A percentile compares a stretch with the other conserved stretches of the same genome.
Conservation (phyloP, 2,329 filamentous ascomycete species). For the Canariomyces notabilis region DNA sequence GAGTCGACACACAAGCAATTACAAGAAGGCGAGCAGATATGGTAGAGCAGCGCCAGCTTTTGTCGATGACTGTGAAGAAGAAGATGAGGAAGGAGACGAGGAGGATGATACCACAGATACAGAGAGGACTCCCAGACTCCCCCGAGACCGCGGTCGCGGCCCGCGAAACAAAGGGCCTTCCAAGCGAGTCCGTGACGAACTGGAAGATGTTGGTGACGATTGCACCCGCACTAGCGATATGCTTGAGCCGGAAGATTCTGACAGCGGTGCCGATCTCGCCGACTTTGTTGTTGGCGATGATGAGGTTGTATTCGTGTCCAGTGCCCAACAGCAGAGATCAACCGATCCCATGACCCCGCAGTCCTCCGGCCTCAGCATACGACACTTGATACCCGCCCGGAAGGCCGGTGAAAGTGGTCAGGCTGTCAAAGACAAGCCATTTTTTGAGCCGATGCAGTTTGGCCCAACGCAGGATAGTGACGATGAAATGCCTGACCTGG, state of each 20-base stretch:
- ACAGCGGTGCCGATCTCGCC: conserved; percentile 46
- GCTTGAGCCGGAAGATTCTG: conserved; percentile 42
- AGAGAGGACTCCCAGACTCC: conserved; percentile 15
- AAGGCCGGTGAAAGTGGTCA: conserved; percentile 10
- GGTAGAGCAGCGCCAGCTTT: conserved; percentile 1
- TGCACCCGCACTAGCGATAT: conserved; percentile 46
- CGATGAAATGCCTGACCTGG: conserved; percentile 28
- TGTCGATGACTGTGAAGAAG: conserved; percentile 15
- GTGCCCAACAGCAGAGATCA: conserved; percentile 28
- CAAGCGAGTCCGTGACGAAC: conserved; percentile 32
- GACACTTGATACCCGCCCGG: neutral
- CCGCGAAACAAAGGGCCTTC: conserved; percentile 20
- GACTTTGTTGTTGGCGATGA: conserved; percentile 55
- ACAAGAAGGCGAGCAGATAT: conserved; percentile 3
- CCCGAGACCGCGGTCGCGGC: conserved; percentile 5
- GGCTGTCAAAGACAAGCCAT: conserved; percentile 27
- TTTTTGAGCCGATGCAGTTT: conserved; percentile 37
- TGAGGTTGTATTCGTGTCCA: conserved; percentile 29
- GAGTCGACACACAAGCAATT: neutral
- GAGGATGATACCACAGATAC: conserved; percentile 15
- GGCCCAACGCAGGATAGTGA: conserved; percentile 35
- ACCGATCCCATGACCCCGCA: conserved; percentile 25
- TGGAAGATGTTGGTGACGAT: conserved; percentile 48
- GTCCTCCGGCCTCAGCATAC: conserved; percentile 5
- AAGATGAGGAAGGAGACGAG: conserved; percentile 9